Evolutionary conservation across 2,329 filamentous ascomycete species (phyloP).

Genomic region (Orbilia blumenaviensis): DNA sequence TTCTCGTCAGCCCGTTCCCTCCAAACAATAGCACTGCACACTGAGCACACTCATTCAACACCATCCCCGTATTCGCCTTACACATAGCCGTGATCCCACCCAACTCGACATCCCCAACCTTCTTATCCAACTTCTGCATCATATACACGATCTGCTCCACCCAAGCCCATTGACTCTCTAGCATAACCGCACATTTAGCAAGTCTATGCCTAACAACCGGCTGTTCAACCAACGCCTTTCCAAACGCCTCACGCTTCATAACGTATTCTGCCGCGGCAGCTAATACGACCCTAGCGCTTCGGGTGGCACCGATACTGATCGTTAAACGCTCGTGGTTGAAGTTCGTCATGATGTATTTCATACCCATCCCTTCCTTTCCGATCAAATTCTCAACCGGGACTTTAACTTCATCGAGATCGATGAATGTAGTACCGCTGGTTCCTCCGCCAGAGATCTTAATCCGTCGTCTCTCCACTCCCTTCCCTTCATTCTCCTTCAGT

Average conservation of each 20-base stretch:
- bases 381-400: constrained; percentile 77
- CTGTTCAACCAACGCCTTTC: constrained; percentile 75
- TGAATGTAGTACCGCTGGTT: constrained; percentile 75
- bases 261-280: constrained; percentile 70
- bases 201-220: constrained; percentile 77
- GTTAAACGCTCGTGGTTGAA: constrained; percentile 80
- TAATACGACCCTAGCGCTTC: constrained; percentile 71
- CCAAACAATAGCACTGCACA: constrained; percentile 76
- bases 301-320: constrained; percentile 72
- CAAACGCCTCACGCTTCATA: constrained; percentile 73
- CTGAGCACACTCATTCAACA: constrained; percentile 75
- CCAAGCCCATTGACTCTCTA: constrained; percentile 78
- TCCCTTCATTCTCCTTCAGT: constrained; percentile 66
- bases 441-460: constrained; percentile 74
- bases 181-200: constrained; percentile 73
- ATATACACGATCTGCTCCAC: constrained; percentile 76
- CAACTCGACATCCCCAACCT: constrained; percentile 70
- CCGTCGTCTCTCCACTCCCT: constrained; percentile 73
- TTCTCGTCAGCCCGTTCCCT: constrained; percentile 75
- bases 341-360: constrained; percentile 79
- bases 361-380: constrained; percentile 74
- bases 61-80: constrained; percentile 77
- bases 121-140: constrained; percentile 70
- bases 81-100: constrained; percentile 76
- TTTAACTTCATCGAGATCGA: constrained; percentile 77